Evolutionary conservation across 2,329 filamentous ascomycete genomes (phyloP), one percentile per base, ranked within the genome.

Genomic region (Arthrinium puccinioides): DNA sequence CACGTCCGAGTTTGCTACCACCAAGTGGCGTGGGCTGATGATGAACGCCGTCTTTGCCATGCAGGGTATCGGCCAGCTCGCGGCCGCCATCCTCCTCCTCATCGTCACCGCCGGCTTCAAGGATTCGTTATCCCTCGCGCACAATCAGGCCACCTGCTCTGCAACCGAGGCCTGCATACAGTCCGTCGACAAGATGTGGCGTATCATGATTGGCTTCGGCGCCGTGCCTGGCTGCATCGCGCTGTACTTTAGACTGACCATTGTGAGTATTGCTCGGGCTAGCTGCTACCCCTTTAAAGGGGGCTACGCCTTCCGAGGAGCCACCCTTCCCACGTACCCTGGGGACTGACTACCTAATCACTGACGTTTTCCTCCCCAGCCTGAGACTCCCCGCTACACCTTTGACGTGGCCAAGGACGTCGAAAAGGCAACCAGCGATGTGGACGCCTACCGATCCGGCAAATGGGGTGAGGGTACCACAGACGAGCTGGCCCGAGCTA

Each of bases 21-120:
- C 84, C 39, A 86, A 82, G 58, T 87, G 83, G 77, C 69, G 84
- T 57, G 84, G 84, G 45, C 82, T 82, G 46, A 89, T 89, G 80
- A 87, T 90, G 79, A 82, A 75, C 19, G 70, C 82, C 15, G 84
- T 90, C 39, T 89, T 89, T 52, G 82, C 84, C 48, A 88, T 87
- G 83, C 85, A 90, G 57, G 84, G 84, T 46, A 71, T 89, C 34
- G 84, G 85, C 18, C 84, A 89, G 59, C 79, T 89, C 38, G 68
- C 66, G 16, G 84, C 82, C 24, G 82, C 82, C 34, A 72, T 88
- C 21, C 67, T 89, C 42, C 79, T 84, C 53, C 67, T 89, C 32
- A 82, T 87, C 49, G 74, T 82, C 39, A 82, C 79, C 9, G 15
- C 11, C 16, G 33, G 33, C 11, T 36, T 36, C 33, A 20, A 36